Evolutionary conservation across 192 early-diverging fungal species (phyloP).

Genomic region (Backusella macrospora): DNA sequence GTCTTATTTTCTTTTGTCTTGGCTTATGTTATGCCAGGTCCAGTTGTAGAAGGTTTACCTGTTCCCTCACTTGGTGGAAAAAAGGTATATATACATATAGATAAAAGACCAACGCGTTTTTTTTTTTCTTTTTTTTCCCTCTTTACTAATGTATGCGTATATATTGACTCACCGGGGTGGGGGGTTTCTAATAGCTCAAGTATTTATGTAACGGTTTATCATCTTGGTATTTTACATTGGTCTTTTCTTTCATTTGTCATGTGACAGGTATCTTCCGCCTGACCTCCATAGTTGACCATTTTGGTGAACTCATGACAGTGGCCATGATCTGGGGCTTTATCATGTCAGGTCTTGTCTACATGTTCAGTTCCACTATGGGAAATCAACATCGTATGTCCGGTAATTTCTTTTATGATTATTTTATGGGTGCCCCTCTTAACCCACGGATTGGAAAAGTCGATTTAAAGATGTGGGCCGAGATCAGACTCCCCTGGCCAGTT

Average conservation of each 20-base stretch:
- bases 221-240: slow-evolving; percentile 52
- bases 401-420: slow-evolving; percentile 50
- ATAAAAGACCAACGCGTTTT: not conserved
- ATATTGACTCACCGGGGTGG: slow-evolving; percentile 16
- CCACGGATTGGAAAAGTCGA: slow-evolving; percentile 50
- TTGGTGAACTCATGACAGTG: slow-evolving; percentile 57
- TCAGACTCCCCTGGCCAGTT: slow-evolving; percentile 51
- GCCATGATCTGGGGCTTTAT: slow-evolving; percentile 52
- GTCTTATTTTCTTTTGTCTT: slow-evolving; percentile 58
- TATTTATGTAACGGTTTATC: slow-evolving; percentile 59
- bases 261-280: slow-evolving; percentile 47
- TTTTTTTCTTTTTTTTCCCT: not conserved
- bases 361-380: slow-evolving; percentile 33
- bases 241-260: slow-evolving; percentile 47
- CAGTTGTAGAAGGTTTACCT: slow-evolving; percentile 65
- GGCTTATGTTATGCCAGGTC: slow-evolving; percentile 68
- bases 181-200: slow-evolving; percentile 43
- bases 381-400: slow-evolving; percentile 61
- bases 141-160: not conserved
- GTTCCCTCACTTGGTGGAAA: slow-evolving; percentile 61
- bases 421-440: slow-evolving; percentile 51
- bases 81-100: slow-evolving; percentile 21
- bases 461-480: slow-evolving; percentile 57
- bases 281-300: slow-evolving; percentile 57
- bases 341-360: slow-evolving; percentile 46